Conservation (phyloP, 805 yeast species). For the Myxozyma kluyveri region DNA sequence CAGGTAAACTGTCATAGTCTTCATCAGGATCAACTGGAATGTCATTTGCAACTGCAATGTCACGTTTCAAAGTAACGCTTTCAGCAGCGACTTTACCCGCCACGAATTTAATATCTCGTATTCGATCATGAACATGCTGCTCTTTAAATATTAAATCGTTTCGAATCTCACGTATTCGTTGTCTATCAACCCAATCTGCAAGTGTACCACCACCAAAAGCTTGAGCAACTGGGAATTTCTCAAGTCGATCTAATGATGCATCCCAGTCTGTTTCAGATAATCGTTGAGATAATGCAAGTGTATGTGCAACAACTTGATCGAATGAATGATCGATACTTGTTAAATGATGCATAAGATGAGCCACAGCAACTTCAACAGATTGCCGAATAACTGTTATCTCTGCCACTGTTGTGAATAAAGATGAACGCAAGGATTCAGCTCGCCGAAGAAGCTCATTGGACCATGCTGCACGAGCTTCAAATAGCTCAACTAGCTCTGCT, state of each 20-base stretch:
- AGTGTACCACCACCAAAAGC: conserved; percentile 27
- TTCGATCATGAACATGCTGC: conserved; percentile 24
- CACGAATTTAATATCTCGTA: conserved; percentile 30
- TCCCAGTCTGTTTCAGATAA: conserved; percentile 27
- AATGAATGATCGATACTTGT: conserved; percentile 29
- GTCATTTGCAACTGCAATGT: conserved; percentile 20
- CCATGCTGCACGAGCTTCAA: conserved; percentile 25
- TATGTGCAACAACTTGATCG: conserved; percentile 30
- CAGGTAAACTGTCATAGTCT: conserved; percentile 14
- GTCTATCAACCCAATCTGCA: conserved; percentile 29
- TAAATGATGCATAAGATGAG: conserved; percentile 32
- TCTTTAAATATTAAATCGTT: conserved; percentile 21
- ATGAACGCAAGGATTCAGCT: conserved; percentile 22
- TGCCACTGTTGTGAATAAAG: conserved; percentile 14
- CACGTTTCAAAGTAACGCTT: conserved; percentile 16
- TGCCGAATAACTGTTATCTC: conserved; percentile 29
- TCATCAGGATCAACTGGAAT: conserved; percentile 1
- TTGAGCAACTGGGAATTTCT: conserved; percentile 14
- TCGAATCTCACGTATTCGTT: conserved; percentile 6
- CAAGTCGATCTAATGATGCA: conserved; percentile 12
- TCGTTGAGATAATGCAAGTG: conserved; percentile 31
- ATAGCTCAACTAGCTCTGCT: conserved; percentile 22
- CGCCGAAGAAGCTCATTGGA: conserved; percentile 20
- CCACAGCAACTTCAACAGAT: conserved; percentile 33
- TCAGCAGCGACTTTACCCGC: conserved; percentile 26